Evolutionary conservation across 2,329 filamentous ascomycete species (phyloP).

Genomic region (Penicillium sp.): DNA sequence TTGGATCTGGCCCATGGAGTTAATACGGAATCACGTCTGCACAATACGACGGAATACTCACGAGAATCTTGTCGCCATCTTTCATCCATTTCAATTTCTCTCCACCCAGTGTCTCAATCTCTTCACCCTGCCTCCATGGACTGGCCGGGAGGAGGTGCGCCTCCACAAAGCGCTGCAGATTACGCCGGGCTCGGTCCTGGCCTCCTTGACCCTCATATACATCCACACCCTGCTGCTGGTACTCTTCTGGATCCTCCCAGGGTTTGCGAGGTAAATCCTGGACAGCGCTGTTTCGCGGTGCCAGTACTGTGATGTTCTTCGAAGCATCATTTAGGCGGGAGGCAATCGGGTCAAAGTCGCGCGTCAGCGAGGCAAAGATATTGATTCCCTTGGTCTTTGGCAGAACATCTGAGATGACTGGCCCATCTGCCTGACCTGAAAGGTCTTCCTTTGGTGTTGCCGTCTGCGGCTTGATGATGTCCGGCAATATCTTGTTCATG

Average conservation of each 20-base stretch:
- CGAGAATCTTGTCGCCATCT: constrained; percentile 60
- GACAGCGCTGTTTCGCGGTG: constrained; percentile 80
- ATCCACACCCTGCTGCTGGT: constrained; percentile 56
- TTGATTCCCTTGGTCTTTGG: constrained; percentile 74
- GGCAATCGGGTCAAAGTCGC: constrained; percentile 68
- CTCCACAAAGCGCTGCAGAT: constrained; percentile 78
- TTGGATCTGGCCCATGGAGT: constrained; percentile 47
- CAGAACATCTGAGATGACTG: constrained; percentile 81
- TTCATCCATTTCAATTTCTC: constrained; percentile 79
- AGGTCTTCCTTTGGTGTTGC: constrained; percentile 13
- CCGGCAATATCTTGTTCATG: constrained; percentile 24
- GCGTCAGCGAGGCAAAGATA: constrained; percentile 77
- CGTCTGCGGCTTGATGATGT: constrained; percentile 23
- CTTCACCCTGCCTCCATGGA: constrained; percentile 70
- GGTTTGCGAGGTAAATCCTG: constrained; percentile 77
- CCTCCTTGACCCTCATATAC: constrained; percentile 76
- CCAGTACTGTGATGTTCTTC: constrained; percentile 78
- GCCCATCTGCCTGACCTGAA: constrained; percentile 39
- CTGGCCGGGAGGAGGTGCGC: constrained; percentile 73
- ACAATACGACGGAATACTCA: constrained; percentile 45
- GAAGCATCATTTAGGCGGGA: constrained; percentile 64
- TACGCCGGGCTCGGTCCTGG: constrained; percentile 70
- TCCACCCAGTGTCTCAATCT: constrained; percentile 65
- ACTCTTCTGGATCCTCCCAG: constrained; percentile 66
- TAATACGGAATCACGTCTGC: neutral